Conservation (phyloP, 2,329 filamentous ascomycete species). For the Amphichorda felina region DNA sequence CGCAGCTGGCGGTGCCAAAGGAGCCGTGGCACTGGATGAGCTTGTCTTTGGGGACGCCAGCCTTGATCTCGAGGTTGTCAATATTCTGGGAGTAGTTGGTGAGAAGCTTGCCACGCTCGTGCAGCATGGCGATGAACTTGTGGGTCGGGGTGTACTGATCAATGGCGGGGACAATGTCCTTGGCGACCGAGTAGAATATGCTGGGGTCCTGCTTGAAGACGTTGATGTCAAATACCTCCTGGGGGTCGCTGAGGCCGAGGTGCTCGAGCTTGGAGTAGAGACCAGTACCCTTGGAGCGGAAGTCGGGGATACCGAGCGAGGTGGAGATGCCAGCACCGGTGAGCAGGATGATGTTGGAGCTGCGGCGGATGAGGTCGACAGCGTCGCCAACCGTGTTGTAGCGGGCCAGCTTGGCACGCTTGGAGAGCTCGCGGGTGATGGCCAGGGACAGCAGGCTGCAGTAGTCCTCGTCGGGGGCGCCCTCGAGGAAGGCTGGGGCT, state of each 20-base stretch:
- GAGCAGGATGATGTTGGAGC: conserved; percentile 80
- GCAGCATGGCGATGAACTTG: conserved; percentile 80
- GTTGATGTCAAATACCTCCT: conserved; percentile 89
- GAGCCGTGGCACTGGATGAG: conserved; percentile 94
- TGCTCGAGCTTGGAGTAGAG: conserved; percentile 78
- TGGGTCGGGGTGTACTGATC: conserved; percentile 84
- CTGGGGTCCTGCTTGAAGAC: conserved; percentile 77
- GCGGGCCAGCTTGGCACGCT: conserved; percentile 64
- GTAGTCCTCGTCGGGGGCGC: conserved; percentile 55
- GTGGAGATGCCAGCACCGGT: conserved; percentile 96
- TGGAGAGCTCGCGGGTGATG: conserved; percentile 69
- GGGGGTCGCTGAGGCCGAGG: conserved; percentile 69
- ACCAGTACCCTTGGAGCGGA: conserved; percentile 84
- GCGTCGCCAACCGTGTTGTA: conserved; percentile 88
- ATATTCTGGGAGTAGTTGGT: conserved; percentile 99
- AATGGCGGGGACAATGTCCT: conserved; percentile 75
- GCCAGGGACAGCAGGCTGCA: conserved; percentile 64
- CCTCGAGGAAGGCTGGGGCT: conserved; percentile 63
- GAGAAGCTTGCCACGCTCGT: conserved; percentile 77
- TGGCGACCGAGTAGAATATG: conserved; percentile 85
- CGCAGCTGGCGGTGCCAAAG: conserved; percentile 83
- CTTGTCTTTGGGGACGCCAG: conserved; percentile 70
- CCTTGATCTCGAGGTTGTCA: conserved; percentile 84
- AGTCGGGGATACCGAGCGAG: conserved; percentile 92
- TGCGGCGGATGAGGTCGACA: conserved; percentile 59